phyloP scores from a whole-genome alignment of 352 stramenopile species.

The Phytophthora megakarya region DNA sequence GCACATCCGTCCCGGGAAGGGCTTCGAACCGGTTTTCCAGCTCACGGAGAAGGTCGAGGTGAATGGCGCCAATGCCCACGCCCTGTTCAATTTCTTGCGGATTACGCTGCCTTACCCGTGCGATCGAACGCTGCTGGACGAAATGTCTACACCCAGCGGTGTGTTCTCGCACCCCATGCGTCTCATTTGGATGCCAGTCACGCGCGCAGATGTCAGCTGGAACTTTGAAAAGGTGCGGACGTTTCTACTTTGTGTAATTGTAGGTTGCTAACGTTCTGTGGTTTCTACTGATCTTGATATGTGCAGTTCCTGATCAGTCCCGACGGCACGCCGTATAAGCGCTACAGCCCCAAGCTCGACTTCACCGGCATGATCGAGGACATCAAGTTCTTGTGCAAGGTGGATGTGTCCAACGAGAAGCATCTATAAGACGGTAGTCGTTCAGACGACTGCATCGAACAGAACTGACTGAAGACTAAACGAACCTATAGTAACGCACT shows the following conservation, averaged over 20 bases:
- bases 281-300: not conserved
- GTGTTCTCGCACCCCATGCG: conserved; percentile 85
- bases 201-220: conserved; percentile 78
- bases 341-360: conserved; percentile 81
- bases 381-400: conserved; percentile 63
- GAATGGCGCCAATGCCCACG: conserved; percentile 78
- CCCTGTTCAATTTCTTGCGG: conserved; percentile 79
- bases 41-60: conserved; percentile 85
- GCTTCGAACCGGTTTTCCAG: conserved; percentile 69
- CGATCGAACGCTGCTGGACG: conserved; percentile 77
- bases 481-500: not conserved
- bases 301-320: conserved; percentile 75
- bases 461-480: conserved; percentile 1
- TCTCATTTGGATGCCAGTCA: conserved; percentile 86
- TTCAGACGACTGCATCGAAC: not conserved
- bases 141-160: conserved; percentile 77
- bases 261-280: not conserved
- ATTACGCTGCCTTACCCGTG: conserved; percentile 73
- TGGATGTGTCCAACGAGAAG: conserved; percentile 44
- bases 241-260: not conserved
- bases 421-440: conserved; percentile 31
- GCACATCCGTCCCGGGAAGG: conserved; percentile 76
- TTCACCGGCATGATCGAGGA: conserved; percentile 68
- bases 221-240: conserved; percentile 80
- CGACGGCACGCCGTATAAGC: conserved; percentile 77